Evolutionary conservation across 352 stramenopile genomes (phyloP).

Genomic region (Elongisporangium prolatum): DNA sequence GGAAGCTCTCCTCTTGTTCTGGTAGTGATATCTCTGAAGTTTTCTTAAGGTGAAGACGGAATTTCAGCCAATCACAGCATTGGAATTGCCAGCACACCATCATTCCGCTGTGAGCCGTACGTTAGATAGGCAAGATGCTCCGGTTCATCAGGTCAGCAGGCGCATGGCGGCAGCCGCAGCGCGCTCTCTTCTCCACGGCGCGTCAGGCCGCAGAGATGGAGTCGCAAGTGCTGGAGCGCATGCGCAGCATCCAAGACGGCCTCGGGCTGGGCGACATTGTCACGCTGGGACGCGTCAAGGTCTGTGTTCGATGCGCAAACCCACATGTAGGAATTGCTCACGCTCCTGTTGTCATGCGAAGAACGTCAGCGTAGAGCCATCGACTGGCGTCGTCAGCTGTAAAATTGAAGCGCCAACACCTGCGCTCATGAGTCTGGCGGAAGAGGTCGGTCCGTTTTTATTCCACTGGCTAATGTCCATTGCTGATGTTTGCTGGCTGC

Average conservation of each 20-base stretch:
- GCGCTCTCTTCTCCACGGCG: conserved; percentile 39
- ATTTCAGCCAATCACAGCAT: conserved; percentile 12
- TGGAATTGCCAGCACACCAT: neutral
- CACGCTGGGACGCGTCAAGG: conserved; percentile 74
- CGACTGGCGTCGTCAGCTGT: conserved; percentile 50
- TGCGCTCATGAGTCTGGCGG: conserved; percentile 58
- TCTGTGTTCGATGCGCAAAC: conserved; percentile 15
- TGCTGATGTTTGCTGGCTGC: too few species aligned
- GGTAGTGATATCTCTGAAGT: too few species aligned
- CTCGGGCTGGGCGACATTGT: conserved; percentile 74
- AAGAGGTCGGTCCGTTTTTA: conserved; percentile 35
- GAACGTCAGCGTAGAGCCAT: conserved; percentile 45
- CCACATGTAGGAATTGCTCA: neutral
- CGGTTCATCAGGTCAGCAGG: neutral
- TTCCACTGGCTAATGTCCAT: neutral
- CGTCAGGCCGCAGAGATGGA: conserved; percentile 66
- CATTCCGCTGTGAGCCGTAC: neutral
- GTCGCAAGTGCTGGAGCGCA: conserved; percentile 67
- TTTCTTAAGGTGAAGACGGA: too few species aligned
- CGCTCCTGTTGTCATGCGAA: conserved; percentile 10
- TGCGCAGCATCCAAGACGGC: conserved; percentile 65
- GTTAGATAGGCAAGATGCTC: neutral
- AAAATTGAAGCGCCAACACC: conserved; percentile 70
- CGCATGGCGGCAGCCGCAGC: conserved; percentile 4
- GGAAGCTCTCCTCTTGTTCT: too few species aligned